These are phyloP conservation scores for Yarrowia sp. DNA, from an alignment of 805 yeast genomes.

Conservation along the genomic window DNA sequence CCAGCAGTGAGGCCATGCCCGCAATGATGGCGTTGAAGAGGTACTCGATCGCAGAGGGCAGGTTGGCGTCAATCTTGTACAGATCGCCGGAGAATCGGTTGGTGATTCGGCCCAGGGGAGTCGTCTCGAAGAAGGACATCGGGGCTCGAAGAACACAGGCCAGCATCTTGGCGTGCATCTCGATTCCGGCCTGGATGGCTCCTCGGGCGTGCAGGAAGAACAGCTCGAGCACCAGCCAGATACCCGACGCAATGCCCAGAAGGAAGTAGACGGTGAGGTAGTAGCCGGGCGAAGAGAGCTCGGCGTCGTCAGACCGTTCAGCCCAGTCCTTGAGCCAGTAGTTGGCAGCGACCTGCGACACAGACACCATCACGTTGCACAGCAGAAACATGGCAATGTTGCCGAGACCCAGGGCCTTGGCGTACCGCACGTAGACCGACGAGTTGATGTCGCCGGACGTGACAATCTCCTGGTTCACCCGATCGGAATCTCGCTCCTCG, in stretches of 20 bases:
- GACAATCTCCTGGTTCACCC: constrained; percentile 15
- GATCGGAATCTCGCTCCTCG: not conserved
- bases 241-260: constrained; percentile 52
- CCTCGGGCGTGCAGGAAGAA: constrained; percentile 55
- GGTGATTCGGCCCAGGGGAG: constrained; percentile 88
- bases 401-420: constrained; percentile 59
- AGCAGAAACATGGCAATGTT: constrained; percentile 44
- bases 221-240: constrained; percentile 54
- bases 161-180: constrained; percentile 73
- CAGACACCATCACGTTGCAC: constrained; percentile 42
- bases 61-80: constrained; percentile 79
- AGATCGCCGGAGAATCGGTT: constrained; percentile 90
- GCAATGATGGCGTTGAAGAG: constrained; percentile 40
- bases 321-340: constrained; percentile 92
- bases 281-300: constrained; percentile 58
- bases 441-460: constrained; percentile 46
- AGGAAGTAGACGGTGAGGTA: constrained; percentile 67
- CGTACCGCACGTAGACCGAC: constrained; percentile 69
- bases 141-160: constrained; percentile 76
- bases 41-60: constrained; percentile 41
- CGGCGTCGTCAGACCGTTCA: constrained; percentile 60
- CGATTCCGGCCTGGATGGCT: constrained; percentile 32
- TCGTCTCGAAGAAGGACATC: constrained; percentile 91
- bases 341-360: constrained; percentile 59
- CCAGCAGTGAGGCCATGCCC: constrained; percentile 62